phyloP scores from a whole-genome alignment of 129 eudicot species.

The Artemisia annua region DNA sequence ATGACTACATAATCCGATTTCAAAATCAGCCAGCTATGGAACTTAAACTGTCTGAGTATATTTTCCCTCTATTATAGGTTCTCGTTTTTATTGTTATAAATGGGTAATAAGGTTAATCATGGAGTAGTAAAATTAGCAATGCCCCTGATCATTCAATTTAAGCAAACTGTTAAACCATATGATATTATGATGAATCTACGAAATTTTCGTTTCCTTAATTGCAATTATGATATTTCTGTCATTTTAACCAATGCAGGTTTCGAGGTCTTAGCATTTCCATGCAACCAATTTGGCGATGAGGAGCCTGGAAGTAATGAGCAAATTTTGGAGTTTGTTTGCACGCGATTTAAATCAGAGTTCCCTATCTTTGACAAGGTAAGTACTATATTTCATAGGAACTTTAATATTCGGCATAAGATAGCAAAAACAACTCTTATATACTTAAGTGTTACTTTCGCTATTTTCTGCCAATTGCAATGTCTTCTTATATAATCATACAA shows the following conservation, averaged over 20 bases:
- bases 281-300: slow-evolving; percentile 90
- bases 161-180: neutral
- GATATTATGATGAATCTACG: neutral
- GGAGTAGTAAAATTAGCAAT: neutral
- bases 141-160: neutral
- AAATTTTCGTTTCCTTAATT: neutral
- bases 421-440: neutral
- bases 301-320: slow-evolving; percentile 84
- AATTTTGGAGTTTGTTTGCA: slow-evolving; percentile 79
- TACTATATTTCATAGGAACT: neutral
- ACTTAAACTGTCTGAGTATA: no score
- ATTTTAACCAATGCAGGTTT: slow-evolving; percentile 44
- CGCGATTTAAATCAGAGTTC: slow-evolving; percentile 81
- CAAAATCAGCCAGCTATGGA: no score
- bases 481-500: neutral
- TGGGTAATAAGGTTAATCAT: neutral
- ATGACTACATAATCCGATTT: no score
- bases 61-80: no score
- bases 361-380: slow-evolving; percentile 77
- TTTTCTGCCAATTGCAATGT: no score
- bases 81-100: neutral
- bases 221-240: neutral
- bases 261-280: slow-evolving; percentile 88
- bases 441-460: neutral
- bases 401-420: neutral